Percentiles rank a stretch among this genome's conserved stretches.
Conservation (phyloP, 441 rosid genomes). For the Adansonia grandidieri region DNA sequence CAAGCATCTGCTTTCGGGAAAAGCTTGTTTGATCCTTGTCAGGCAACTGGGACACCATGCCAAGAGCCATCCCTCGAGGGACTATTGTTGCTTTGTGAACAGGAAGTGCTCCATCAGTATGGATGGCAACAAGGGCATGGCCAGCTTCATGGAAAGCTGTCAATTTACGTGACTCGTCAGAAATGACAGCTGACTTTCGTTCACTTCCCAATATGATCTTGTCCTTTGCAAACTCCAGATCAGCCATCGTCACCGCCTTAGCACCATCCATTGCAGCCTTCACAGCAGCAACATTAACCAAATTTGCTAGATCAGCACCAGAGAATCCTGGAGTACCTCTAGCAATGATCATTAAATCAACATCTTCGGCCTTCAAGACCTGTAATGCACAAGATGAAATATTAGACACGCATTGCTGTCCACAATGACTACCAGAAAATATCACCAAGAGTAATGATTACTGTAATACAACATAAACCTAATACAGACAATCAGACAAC, state of each 20-base stretch:
- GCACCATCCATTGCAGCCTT: conserved; percentile 99
- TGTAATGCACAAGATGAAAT: conserved; percentile 34
- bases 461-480: neutral
- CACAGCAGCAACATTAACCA: conserved; percentile 86
- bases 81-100: conserved; percentile 97
- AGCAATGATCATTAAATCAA: conserved; percentile 90
- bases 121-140: conserved; percentile 93
- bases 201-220: conserved; percentile 97
- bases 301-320: conserved; percentile 92
- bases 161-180: conserved; percentile 68
- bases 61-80: conserved; percentile 92
- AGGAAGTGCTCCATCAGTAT: conserved; percentile 93
- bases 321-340: conserved; percentile 98
- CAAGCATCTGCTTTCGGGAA: conserved; percentile 93
- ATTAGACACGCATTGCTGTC: neutral
- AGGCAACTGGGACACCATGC: conserved; percentile 92
- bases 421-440: conserved; percentile 18
- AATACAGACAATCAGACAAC: neutral
- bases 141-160: conserved; percentile 98
- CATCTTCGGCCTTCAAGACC: conserved; percentile 89
- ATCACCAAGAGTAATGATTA: neutral
- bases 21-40: conserved; percentile 68
- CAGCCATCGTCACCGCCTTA: conserved; percentile 83
- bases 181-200: conserved; percentile 89
- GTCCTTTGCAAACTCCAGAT: conserved; percentile 93